These are phyloP conservation scores for Clavariopsis aquatica DNA, from an alignment of 495 filamentous ascomycete genomes.

Conservation along the genomic window DNA sequence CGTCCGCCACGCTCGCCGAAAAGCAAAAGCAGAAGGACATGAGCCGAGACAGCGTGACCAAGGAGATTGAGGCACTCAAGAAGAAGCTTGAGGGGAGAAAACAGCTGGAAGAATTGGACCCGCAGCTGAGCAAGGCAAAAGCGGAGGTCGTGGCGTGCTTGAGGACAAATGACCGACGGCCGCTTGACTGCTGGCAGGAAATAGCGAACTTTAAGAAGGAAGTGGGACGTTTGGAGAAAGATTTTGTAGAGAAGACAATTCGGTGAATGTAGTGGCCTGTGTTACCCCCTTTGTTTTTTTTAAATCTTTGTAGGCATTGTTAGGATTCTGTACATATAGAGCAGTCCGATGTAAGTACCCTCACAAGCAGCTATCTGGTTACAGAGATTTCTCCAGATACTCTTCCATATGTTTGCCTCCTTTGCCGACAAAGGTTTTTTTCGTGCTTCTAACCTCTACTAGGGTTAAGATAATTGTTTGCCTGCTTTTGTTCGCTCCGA, in stretches of 20 bases:
- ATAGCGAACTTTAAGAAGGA: slow-evolving; percentile 86
- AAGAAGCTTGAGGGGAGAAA: slow-evolving; percentile 72
- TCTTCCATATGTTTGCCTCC: no score
- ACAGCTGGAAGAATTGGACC: slow-evolving; percentile 66
- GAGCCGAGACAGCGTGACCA: slow-evolving; percentile 55
- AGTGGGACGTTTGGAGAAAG: slow-evolving; percentile 78
- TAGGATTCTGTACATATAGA: slow-evolving; percentile 26
- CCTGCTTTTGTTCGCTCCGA: no score
- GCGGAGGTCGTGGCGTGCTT: slow-evolving; percentile 78
- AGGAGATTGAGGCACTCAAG: slow-evolving; percentile 74
- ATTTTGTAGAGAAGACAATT: slow-evolving; percentile 83
- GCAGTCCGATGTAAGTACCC: not conserved
- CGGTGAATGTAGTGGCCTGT: slow-evolving; percentile 16
- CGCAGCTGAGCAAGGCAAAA: slow-evolving; percentile 71
- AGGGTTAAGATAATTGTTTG: no score
- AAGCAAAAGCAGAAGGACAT: slow-evolving; percentile 49
- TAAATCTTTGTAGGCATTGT: not conserved
- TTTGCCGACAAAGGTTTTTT: no score
- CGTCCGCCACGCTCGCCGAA: slow-evolving; percentile 49
- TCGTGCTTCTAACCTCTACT: no score
- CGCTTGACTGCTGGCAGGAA: slow-evolving; percentile 94
- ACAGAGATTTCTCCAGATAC: not conserved
- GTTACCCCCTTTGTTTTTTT: no score
- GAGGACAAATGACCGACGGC: slow-evolving; percentile 80
- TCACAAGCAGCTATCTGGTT: not conserved